Evolutionary conservation across 257 asterid genomes (phyloP).

Genomic region (Nicotiana obtusifolia): DNA sequence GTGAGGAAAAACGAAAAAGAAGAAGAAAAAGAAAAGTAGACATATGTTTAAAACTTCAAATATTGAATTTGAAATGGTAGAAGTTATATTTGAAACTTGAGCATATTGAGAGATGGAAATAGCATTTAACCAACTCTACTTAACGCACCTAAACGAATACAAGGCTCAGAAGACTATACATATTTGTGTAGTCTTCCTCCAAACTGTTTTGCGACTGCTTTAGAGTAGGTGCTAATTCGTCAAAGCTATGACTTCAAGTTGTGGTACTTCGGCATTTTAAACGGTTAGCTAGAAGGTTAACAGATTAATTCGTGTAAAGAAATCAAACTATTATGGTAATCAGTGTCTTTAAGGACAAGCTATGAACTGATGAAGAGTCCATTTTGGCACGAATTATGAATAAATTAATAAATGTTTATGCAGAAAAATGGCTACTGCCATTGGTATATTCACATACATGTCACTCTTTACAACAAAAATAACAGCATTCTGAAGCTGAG

Average conservation of each 20-base stretch:
- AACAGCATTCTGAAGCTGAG: slow-evolving; percentile 37
- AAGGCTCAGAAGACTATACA: neutral
- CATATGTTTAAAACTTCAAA: neutral
- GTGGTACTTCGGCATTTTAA: neutral
- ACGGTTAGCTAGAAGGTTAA: neutral
- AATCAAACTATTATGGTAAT: neutral
- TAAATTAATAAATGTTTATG: slow-evolving; percentile 6
- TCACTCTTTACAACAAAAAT: slow-evolving; percentile 33
- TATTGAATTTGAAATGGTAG: neutral
- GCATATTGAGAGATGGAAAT: neutral
- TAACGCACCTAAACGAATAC: neutral
- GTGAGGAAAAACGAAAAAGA: neutral
- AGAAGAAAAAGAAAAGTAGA: too few species aligned
- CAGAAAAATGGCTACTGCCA: slow-evolving; percentile 12
- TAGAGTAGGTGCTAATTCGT: neutral
- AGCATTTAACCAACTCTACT: neutral
- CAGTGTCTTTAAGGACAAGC: neutral
- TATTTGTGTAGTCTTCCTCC: neutral
- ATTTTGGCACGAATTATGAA: neutral
- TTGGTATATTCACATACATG: slow-evolving; percentile 14
- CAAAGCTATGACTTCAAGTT: neutral
- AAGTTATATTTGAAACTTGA: neutral
- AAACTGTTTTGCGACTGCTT: neutral
- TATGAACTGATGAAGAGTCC: neutral
- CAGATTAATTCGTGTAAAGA: neutral